Conservation (phyloP, 441 rosid genomes). For the Gossypium lobatum region DNA sequence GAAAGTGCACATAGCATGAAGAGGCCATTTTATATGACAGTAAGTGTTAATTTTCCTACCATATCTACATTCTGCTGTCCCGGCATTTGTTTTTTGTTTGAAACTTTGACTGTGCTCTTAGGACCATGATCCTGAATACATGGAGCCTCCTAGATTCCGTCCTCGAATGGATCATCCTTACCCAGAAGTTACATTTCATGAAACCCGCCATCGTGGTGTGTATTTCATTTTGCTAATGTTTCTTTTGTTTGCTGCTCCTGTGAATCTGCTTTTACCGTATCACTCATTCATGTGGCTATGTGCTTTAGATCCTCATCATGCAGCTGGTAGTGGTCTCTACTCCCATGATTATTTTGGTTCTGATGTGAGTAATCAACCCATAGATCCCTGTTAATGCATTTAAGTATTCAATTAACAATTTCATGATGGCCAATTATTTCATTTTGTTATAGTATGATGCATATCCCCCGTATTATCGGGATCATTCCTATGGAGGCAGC, state of each 20-base stretch:
- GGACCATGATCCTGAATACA: conserved; percentile 47
- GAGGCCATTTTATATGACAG: conserved; percentile 47
- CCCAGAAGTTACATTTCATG: conserved; percentile 31
- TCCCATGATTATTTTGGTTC: conserved; percentile 39
- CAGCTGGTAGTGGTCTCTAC: conserved; percentile 33
- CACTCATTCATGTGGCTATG: conserved; percentile 16
- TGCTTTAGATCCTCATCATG: conserved; percentile 40
- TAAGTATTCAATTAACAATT: background rate
- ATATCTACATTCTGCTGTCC: background rate
- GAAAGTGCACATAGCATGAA: conserved; percentile 41
- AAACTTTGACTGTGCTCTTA: conserved; percentile 18
- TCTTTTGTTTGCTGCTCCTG: conserved; percentile 6
- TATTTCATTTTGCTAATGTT: background rate
- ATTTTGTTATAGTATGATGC: conserved; percentile 39
- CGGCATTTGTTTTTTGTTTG: conserved; percentile 6
- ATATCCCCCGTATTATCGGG: conserved; percentile 36
- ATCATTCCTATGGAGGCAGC: conserved; percentile 40
- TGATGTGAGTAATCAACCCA: conserved; percentile 36
- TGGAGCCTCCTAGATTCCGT: conserved; percentile 40
- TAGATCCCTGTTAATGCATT: conserved; percentile 10
- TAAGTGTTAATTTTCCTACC: conserved; percentile 15
- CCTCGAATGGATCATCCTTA: conserved; percentile 43
- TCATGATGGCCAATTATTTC: conserved; percentile 11
- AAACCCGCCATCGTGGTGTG: conserved; percentile 40
- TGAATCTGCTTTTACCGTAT: conserved; percentile 6